These are phyloP conservation scores for Yarrowia hollandica DNA, from an alignment of 805 yeast species.

Conservation along the genomic window DNA sequence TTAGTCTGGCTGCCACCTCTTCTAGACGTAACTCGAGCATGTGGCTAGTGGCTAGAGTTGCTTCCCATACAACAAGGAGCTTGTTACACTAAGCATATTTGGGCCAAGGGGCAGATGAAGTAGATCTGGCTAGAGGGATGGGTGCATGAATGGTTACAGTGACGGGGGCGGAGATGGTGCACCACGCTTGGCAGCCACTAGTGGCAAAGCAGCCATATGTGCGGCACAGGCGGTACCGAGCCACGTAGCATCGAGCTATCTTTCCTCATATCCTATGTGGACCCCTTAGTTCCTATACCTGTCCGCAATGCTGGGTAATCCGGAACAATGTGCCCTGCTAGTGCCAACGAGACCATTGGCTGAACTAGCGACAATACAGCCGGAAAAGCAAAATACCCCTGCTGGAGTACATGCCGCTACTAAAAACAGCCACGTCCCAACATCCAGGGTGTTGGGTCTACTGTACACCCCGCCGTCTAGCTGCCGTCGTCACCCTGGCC, in stretches of 20 bases:
- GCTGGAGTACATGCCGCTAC: neutral
- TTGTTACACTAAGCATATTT: neutral
- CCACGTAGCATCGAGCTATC: conserved; percentile 3
- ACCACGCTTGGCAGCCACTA: conserved; percentile 12
- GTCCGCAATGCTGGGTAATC: neutral
- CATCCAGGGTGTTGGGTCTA: neutral
- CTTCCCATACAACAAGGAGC: neutral
- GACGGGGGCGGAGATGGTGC: neutral
- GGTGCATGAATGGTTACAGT: conserved; percentile 1
- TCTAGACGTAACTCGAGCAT: conserved; percentile 1
- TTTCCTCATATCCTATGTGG: neutral
- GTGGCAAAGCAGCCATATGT: conserved; percentile 11
- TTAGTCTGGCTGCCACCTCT: neutral
- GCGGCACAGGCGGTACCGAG: neutral
- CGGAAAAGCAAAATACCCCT: conserved; percentile 1
- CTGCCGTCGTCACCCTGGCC: too few species aligned
- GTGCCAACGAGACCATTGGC: too few species aligned
- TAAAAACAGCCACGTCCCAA: neutral
- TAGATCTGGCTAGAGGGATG: neutral
- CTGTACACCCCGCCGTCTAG: too few species aligned
- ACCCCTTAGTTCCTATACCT: neutral
- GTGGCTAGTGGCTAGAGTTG: conserved; percentile 19
- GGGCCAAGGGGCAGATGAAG: conserved; percentile 21
- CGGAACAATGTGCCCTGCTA: neutral
- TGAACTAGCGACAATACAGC: neutral